Evolutionary conservation across 805 yeast species (phyloP).

Genomic region (Yarrowia deformans): DNA sequence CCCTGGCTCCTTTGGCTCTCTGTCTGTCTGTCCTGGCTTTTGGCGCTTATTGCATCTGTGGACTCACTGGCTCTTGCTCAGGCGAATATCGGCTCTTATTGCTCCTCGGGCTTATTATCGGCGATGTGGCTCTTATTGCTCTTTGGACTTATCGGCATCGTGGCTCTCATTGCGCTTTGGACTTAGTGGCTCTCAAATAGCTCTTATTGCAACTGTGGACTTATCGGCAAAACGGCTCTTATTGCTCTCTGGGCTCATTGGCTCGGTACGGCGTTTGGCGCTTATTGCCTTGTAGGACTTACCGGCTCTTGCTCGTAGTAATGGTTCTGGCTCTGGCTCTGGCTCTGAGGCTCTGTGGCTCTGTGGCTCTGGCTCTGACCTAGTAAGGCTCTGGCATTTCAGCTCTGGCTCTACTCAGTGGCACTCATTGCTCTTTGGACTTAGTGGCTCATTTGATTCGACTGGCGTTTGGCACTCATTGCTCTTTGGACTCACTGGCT

Average conservation of each 20-base stretch:
- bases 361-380: background rate
- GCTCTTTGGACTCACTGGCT: background rate
- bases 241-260: background rate
- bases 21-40: background rate
- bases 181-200: no score
- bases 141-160: background rate
- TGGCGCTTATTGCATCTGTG: background rate
- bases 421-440: background rate
- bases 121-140: background rate
- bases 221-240: constrained; percentile 1
- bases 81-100: background rate
- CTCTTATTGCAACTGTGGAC: background rate
- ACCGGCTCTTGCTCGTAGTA: background rate
- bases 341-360: constrained; percentile 2
- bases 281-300: background rate
- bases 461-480: background rate
- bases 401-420: background rate
- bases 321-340: background rate
- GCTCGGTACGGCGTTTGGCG: no score
- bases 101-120: background rate
- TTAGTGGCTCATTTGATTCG: background rate
- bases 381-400: background rate
- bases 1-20: background rate
- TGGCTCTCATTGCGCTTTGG: background rate
- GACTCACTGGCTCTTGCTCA: no score